phyloP scores from a whole-genome alignment of 371 early-diverging fungal species.

The Mortierella sp. region DNA sequence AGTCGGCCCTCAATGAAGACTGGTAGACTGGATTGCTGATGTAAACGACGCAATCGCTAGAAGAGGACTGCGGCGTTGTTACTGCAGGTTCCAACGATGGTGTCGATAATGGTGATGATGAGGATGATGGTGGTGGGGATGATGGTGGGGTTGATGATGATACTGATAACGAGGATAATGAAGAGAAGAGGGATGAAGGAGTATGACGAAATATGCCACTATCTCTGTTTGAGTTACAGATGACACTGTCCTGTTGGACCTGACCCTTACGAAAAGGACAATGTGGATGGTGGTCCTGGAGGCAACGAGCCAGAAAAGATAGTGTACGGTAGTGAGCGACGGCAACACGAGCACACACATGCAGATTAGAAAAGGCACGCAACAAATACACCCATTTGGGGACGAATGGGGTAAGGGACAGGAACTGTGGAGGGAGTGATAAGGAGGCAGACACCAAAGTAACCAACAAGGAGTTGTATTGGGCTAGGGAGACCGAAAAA shows the following conservation, averaged over 20 bases:
- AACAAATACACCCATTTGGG: no score
- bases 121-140: not conserved
- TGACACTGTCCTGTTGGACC: not conserved
- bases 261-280: not conserved
- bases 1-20: no score
- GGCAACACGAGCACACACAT: not conserved
- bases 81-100: no score
- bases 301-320: conserved; percentile 8
- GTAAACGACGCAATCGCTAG: no score
- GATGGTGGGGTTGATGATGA: not conserved
- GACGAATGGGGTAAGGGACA: not conserved
- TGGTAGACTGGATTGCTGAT: no score
- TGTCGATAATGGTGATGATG: not conserved
- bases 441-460: not conserved
- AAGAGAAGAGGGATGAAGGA: no score
- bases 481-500: no score
- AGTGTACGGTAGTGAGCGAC: conserved; percentile 2
- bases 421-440: conserved; percentile 1
- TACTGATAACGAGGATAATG: conserved; percentile 1
- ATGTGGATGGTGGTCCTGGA: conserved; percentile 1
- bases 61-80: no score
- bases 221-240: no score
- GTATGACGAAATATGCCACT: no score
- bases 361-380: no score
- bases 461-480: no score